Evolutionary conservation across 768 basidiomycete species (phyloP), one percentile per base, ranked within the genome.

Genomic region (Lactifluus pinguis): DNA sequence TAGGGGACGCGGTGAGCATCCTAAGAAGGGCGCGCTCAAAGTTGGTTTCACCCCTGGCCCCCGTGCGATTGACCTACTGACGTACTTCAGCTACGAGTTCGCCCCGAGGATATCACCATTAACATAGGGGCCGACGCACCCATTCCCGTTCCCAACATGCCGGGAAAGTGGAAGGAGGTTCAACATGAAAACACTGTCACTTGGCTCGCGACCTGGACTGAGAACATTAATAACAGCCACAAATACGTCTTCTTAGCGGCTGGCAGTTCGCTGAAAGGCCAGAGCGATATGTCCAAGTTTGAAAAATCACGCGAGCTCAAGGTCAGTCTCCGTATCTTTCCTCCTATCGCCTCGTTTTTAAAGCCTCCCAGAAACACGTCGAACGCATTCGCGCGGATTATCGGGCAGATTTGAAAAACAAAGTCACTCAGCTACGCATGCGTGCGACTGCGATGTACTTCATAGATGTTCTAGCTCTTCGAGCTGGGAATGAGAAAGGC

Each of bases 381-480:
- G 93, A 91, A 66, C 81, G 83, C 57, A 95, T 99, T 64, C 89
- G 97, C 49, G 75, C 84, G 64, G 93, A 97, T 70, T 99, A 99
- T 72, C 83, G 79, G 8, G 77, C 73, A 19, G 92, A 97, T 60
- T 76, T 98, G 57, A 91, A 83, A 75, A 86, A 81, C 55, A 98
- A 97, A 73, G 83, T 93, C 60, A 98, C 93, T 89, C 89, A 86
- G 10, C 88, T 92, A 65, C 86, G 97, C 38, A 95, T 98, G 74
- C 86, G 95, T 29, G 97, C 97, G n/a, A 98, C 95, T 1, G 90
- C 97, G 15, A 90, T 99, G 87, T 99, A 99, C 73, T 92, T 99
- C 75, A 98, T 99, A 69, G 97, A 99, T 74, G 84, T 85, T 69
- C 81, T 98, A 39, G 97, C 97, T 39, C 88, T 99, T 72, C 91